A percentile compares a stretch with the other conserved stretches of the same genome.
phyloP scores from a whole-genome alignment of 768 basidiomycete genomes.

The Pholiota molesta region DNA sequence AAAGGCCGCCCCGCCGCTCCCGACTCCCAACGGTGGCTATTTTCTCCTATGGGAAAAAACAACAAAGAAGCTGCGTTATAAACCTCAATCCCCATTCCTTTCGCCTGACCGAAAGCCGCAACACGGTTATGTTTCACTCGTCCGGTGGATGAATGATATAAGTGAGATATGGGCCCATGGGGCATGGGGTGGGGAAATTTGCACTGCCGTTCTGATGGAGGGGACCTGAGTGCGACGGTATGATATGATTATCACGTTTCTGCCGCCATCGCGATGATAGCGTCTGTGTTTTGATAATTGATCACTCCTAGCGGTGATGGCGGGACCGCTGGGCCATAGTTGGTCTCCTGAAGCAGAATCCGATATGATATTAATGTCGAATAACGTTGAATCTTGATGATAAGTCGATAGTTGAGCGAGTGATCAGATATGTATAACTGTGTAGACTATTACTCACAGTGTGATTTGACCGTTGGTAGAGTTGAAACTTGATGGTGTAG shows the following conservation, averaged over 20 bases:
- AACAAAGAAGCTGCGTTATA: too few species aligned
- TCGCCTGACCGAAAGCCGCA: too few species aligned
- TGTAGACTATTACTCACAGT: not conserved
- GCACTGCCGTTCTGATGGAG: not conserved
- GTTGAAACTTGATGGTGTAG: not conserved
- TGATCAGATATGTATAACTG: not conserved
- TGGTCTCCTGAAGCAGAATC: too few species aligned
- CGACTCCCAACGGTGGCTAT: too few species aligned
- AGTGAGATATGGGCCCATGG: too few species aligned
- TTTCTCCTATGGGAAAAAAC: too few species aligned
- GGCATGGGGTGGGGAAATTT: not conserved
- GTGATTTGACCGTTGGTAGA: not conserved
- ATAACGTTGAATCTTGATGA: too few species aligned
- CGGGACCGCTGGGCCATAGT: not conserved
- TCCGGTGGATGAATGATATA: not conserved
- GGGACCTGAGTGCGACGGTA: not conserved
- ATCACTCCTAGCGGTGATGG: not conserved
- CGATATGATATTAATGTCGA: too few species aligned
- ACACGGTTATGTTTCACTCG: too few species aligned
- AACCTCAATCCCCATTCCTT: too few species aligned
- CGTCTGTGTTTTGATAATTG: not conserved
- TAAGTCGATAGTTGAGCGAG: not conserved
- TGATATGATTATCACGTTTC: not conserved
- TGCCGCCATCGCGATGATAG: not conserved
- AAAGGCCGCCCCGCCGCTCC: too few species aligned